These are phyloP conservation scores for Aspergillus proliferans DNA, from an alignment of 2,329 filamentous ascomycete genomes.

Conservation along the genomic window DNA sequence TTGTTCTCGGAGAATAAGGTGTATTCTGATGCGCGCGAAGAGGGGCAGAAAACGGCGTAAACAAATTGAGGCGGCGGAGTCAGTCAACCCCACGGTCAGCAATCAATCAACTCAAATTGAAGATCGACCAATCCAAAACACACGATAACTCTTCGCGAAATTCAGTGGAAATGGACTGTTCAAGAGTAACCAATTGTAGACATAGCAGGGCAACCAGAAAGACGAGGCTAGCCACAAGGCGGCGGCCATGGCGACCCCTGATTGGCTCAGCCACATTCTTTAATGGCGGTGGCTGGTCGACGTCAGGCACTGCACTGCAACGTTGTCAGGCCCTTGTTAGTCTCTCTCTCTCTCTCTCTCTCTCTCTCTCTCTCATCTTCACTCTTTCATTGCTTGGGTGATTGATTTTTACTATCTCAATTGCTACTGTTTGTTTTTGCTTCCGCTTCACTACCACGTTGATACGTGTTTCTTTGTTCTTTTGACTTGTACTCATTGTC, in stretches of 20 bases:
- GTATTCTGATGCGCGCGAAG: background rate
- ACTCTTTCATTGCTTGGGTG: background rate
- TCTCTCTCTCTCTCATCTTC: background rate
- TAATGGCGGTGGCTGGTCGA: conserved; percentile 10
- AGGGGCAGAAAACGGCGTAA: background rate
- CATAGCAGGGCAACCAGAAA: background rate
- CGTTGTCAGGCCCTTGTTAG: background rate
- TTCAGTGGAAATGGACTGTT: too few species aligned
- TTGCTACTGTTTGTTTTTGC: background rate
- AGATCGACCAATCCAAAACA: background rate
- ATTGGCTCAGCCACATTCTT: conserved; percentile 6
- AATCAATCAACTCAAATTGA: background rate
- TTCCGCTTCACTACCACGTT: background rate
- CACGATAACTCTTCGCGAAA: background rate
- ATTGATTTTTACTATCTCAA: background rate
- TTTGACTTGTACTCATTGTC: background rate
- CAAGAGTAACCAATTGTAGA: background rate
- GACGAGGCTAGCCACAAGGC: background rate
- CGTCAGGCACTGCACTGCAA: background rate
- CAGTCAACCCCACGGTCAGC: background rate
- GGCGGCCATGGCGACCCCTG: background rate
- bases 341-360: background rate
- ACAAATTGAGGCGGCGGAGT: background rate
- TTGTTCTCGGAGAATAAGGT: conserved; percentile 7
- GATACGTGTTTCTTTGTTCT: background rate